phyloP scores from a whole-genome alignment of 2,329 filamentous ascomycete species.

The Rutstroemia sp. region DNA sequence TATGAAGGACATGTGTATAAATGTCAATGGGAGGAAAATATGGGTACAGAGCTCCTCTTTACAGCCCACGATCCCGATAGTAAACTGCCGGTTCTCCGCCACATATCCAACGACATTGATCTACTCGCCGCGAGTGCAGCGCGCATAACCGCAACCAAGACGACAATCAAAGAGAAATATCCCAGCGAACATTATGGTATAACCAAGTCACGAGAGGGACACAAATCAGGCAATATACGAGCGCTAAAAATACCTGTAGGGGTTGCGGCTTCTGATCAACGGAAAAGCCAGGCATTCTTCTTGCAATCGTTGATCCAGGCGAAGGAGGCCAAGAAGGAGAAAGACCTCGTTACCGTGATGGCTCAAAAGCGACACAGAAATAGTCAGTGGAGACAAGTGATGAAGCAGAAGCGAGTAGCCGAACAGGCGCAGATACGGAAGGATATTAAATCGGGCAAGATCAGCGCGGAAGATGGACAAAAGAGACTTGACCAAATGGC shows the following conservation, averaged over 20 bases:
- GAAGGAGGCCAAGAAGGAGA: conserved; percentile 57
- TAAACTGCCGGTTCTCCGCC: conserved; percentile 40
- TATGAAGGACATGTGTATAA: conserved; percentile 73
- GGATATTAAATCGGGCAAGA: conserved; percentile 10
- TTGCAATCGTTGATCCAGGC: conserved; percentile 57
- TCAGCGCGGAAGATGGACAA: conserved; percentile 4
- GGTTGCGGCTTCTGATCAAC: conserved; percentile 24
- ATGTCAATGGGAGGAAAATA: conserved; percentile 73
- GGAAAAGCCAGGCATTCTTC: conserved; percentile 45
- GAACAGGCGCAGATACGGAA: conserved; percentile 17
- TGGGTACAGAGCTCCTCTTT: conserved; percentile 80
- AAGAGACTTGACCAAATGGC: conserved; percentile 19
- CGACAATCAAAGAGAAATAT: conserved; percentile 1
- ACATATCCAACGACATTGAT: conserved; percentile 54
- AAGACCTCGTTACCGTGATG: conserved; percentile 56
- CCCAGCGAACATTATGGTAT: background rate
- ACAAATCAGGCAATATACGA: background rate
- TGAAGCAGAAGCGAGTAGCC: conserved; percentile 12
- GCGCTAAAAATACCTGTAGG: conserved; percentile 16
- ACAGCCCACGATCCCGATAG: conserved; percentile 38
- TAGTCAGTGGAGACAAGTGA: conserved; percentile 15
- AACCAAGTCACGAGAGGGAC: background rate
- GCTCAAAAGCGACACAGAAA: conserved; percentile 31
- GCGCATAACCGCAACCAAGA: conserved; percentile 56
- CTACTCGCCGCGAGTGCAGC: conserved; percentile 64